A percentile compares a stretch with the other conserved stretches of the same genome.
Evolutionary conservation across 345 rosid species (phyloP).

Genomic region (Moringa oleifera): DNA sequence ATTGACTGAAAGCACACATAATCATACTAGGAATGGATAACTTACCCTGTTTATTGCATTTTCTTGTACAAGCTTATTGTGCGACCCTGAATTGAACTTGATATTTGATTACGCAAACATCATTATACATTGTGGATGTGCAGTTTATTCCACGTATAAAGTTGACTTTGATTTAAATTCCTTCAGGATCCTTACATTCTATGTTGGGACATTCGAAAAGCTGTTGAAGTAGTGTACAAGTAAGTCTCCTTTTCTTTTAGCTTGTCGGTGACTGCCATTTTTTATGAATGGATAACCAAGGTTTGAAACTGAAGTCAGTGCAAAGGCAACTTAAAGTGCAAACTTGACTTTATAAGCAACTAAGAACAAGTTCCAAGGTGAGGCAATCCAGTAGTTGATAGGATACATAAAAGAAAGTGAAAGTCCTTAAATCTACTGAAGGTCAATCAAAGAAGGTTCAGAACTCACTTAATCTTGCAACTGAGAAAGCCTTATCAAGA

Average conservation of each 20-base stretch:
- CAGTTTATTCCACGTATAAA: neutral
- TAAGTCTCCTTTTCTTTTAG: conserved; percentile 27
- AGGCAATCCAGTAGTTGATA: neutral
- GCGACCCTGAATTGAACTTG: neutral
- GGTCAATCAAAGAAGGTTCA: too few species aligned
- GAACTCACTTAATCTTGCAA: too few species aligned
- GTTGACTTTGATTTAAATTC: neutral
- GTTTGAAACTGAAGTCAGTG: neutral
- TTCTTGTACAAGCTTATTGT: neutral
- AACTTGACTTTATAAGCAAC: neutral
- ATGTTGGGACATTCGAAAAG: conserved; percentile 90
- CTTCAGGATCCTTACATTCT: conserved; percentile 85
- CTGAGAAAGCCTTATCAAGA: too few species aligned
- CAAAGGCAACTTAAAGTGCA: neutral
- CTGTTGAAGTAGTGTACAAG: conserved; percentile 90
- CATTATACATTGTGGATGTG: neutral
- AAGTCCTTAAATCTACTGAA: neutral
- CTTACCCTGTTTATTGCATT: neutral
- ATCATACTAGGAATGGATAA: too few species aligned
- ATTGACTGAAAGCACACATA: too few species aligned
- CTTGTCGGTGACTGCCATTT: too few species aligned
- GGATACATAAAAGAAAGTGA: neutral
- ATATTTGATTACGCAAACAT: neutral
- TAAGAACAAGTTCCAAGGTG: neutral
- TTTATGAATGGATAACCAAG: neutral